Percentiles rank a stretch among this genome's conserved stretches.
These are phyloP conservation scores for Volvariella surrecta DNA, from an alignment of 1,284 basidiomycete genomes.

Conservation along the genomic window DNA sequence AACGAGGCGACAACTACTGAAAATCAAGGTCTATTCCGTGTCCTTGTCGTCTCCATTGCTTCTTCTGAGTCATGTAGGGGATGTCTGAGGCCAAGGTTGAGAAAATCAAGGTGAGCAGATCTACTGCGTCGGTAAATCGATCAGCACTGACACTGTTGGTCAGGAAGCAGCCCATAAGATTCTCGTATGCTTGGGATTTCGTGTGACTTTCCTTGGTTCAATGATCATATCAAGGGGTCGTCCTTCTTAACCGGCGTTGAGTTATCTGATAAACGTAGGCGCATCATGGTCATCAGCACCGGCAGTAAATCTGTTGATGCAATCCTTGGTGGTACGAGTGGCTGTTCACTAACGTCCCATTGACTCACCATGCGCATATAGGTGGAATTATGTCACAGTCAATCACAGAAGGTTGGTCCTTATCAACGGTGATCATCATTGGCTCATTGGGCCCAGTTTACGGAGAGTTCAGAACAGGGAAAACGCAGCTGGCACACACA, in stretches of 20 bases:
- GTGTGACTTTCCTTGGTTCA: not conserved
- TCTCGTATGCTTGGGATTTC: constrained; percentile 41
- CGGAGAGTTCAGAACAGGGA: constrained; percentile 77
- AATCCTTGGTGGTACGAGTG: constrained; percentile 68
- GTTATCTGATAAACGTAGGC: constrained; percentile 76
- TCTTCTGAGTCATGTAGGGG: constrained; percentile 35
- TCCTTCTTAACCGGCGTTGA: constrained; percentile 88
- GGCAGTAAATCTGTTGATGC: constrained; percentile 88
- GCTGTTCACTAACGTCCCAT: not conserved
- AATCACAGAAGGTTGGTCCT: constrained; percentile 71
- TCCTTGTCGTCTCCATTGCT: constrained; percentile 3
- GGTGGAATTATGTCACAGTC: constrained; percentile 87
- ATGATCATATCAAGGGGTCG: constrained; percentile 50
- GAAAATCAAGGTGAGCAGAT: constrained; percentile 72
- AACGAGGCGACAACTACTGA: constrained; percentile 77
- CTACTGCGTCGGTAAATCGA: constrained; percentile 1
- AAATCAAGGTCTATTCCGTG: constrained; percentile 67
- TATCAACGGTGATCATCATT: not conserved
- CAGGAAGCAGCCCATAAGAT: constrained; percentile 86
- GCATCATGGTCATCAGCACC: constrained; percentile 75
- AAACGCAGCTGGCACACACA: constrained; percentile 90
- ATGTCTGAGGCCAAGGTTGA: constrained; percentile 92
- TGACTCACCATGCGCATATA: constrained; percentile 17
- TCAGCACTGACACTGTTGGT: not conserved
- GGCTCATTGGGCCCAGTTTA: constrained; percentile 41